These are phyloP conservation scores for Rhizophora mangle DNA, from an alignment of 345 rosid species.

Conservation along the genomic window DNA sequence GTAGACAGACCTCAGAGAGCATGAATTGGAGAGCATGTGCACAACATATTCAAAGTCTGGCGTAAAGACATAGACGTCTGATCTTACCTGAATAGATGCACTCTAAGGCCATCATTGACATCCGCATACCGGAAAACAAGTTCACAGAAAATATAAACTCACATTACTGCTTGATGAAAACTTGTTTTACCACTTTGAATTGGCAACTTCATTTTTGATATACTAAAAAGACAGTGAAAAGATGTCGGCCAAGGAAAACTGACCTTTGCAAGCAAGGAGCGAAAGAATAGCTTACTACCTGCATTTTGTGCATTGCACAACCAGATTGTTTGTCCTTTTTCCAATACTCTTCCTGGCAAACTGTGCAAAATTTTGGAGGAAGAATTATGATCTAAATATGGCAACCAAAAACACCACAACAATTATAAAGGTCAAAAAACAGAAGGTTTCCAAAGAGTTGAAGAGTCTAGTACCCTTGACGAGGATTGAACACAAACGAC, in stretches of 20 bases:
- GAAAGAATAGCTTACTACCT: slow-evolving; percentile 73
- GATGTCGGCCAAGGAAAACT: slow-evolving; percentile 14
- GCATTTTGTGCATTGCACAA: slow-evolving; percentile 80
- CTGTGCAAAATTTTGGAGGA: slow-evolving; percentile 33
- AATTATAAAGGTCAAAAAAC: background rate
- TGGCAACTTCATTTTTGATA: too few species aligned
- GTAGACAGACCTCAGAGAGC: too few species aligned
- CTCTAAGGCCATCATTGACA: slow-evolving; percentile 47
- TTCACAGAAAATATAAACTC: slow-evolving; percentile 12
- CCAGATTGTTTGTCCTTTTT: slow-evolving; percentile 65
- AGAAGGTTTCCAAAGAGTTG: background rate
- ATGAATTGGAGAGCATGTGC: background rate
- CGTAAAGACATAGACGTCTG: background rate
- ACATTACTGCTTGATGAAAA: slow-evolving; percentile 7
- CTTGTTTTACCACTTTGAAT: background rate
- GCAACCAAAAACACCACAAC: background rate
- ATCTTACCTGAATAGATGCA: slow-evolving; percentile 87
- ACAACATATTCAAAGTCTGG: background rate
- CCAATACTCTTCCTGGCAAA: slow-evolving; percentile 77
- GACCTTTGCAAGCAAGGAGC: slow-evolving; percentile 93
- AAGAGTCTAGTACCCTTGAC: slow-evolving; percentile 60
- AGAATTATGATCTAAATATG: background rate
- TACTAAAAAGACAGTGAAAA: background rate
- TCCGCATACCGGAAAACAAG: slow-evolving; percentile 14
- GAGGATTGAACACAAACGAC: slow-evolving; percentile 79